Percentiles rank a stretch among this genome's conserved stretches.
Evolutionary conservation across 2,329 filamentous ascomycete genomes (phyloP).

Genomic region (Teratosphaeria pseudoeucalypti): DNA sequence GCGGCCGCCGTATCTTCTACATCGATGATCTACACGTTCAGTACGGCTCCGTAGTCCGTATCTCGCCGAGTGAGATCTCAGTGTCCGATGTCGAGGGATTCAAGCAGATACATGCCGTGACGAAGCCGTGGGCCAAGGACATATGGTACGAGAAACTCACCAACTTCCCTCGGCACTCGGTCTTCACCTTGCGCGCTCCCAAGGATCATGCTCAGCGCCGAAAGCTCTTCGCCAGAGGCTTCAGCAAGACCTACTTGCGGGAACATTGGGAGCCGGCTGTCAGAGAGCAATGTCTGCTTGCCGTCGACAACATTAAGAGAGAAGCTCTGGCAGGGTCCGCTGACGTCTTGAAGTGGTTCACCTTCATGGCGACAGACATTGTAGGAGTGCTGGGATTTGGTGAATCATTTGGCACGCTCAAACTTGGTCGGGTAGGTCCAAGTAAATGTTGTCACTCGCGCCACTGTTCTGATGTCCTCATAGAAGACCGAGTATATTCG

Average conservation of each 20-base stretch:
- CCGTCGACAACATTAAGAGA: slow-evolving; percentile 26
- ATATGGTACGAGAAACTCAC: slow-evolving; percentile 19
- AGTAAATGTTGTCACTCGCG: background rate
- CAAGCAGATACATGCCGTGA: slow-evolving; percentile 23
- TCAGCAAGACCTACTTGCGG: slow-evolving; percentile 27
- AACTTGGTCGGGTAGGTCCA: slow-evolving; percentile 15
- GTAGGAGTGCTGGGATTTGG: slow-evolving; percentile 30
- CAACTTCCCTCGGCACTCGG: slow-evolving; percentile 12
- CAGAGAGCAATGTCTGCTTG: slow-evolving; percentile 18
- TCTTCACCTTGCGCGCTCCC: slow-evolving; percentile 30
- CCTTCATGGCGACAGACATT: slow-evolving; percentile 31
- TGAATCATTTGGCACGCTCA: slow-evolving; percentile 30
- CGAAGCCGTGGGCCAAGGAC: slow-evolving; percentile 18
- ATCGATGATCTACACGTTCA: slow-evolving; percentile 28
- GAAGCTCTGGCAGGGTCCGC: slow-evolving; percentile 11
- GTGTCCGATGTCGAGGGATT: slow-evolving; percentile 18
- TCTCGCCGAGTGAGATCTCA: slow-evolving; percentile 20
- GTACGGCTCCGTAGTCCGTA: slow-evolving; percentile 22
- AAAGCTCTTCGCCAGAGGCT: slow-evolving; percentile 27
- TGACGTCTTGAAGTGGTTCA: slow-evolving; percentile 34
- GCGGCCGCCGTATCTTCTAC: slow-evolving; percentile 29
- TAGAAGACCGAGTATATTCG: slow-evolving; percentile 23
- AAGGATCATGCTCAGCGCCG: slow-evolving; percentile 27
- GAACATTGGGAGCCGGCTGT: slow-evolving; percentile 29
- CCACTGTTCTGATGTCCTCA: background rate